phyloP scores from a whole-genome alignment of 2,329 filamentous ascomycete genomes.

The Tetracladium maxilliforme region DNA sequence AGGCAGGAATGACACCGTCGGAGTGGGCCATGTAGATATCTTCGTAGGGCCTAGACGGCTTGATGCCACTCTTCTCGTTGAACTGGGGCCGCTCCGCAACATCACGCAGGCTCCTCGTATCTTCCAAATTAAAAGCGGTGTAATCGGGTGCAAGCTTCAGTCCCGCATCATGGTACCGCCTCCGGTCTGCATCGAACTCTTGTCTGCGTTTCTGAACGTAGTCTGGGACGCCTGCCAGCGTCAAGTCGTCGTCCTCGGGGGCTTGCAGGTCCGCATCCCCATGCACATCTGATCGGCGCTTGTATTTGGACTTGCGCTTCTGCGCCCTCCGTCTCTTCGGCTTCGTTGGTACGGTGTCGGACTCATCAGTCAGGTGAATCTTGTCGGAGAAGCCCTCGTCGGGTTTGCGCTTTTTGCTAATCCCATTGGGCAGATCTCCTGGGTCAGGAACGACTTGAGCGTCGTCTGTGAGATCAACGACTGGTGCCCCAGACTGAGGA shows the following conservation, averaged over 20 bases:
- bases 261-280: too few relatives aligned
- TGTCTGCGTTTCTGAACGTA: slow-evolving; percentile 56
- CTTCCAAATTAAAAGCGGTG: slow-evolving; percentile 61
- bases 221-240: slow-evolving; percentile 50
- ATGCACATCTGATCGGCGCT: too few relatives aligned
- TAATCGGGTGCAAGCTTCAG: slow-evolving; percentile 68
- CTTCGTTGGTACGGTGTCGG: too few relatives aligned
- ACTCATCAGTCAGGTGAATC: too few relatives aligned
- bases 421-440: too few relatives aligned
- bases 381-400: too few relatives aligned
- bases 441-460: too few relatives aligned
- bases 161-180: slow-evolving; percentile 48
- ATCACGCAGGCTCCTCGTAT: slow-evolving; percentile 46
- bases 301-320: too few relatives aligned
- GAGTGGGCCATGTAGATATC: slow-evolving; percentile 66
- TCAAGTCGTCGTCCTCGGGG: slow-evolving; percentile 35
- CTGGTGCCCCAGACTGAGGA: too few relatives aligned
- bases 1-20: slow-evolving; percentile 68
- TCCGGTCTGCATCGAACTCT: slow-evolving; percentile 50
- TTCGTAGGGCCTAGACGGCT: slow-evolving; percentile 54
- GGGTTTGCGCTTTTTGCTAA: too few relatives aligned
- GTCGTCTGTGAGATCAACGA: too few relatives aligned
- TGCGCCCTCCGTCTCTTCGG: too few relatives aligned
- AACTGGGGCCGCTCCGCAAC: slow-evolving; percentile 60
- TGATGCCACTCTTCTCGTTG: slow-evolving; percentile 32